Percentiles rank a stretch among this genome's conserved stretches.
Conservation (phyloP, 2,329 filamentous ascomycete species). For the Teratosphaeria epicoccoides region DNA sequence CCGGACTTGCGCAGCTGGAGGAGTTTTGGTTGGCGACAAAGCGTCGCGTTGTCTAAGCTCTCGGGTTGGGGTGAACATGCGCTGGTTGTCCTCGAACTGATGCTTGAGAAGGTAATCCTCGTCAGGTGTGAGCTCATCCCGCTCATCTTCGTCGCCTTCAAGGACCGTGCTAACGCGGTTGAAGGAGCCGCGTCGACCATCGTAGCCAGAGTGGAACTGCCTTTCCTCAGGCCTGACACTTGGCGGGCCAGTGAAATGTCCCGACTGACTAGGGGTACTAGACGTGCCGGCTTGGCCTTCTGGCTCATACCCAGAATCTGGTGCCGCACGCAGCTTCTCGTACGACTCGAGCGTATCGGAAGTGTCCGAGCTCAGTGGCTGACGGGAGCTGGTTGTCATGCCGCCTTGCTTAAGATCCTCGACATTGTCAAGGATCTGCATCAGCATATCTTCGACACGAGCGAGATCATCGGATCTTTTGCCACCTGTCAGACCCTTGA, state of each 20-base stretch:
- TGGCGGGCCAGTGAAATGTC: slow-evolving; percentile 43
- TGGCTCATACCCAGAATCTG: slow-evolving; percentile 68
- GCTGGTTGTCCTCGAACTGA: slow-evolving; percentile 50
- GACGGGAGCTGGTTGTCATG: slow-evolving; percentile 8
- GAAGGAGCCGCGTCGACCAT: slow-evolving; percentile 48
- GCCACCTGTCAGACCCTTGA: slow-evolving; percentile 70
- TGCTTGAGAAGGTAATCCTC: slow-evolving; percentile 37
- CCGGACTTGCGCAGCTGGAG: slow-evolving; percentile 38
- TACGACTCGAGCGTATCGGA: slow-evolving; percentile 52
- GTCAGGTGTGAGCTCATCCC: slow-evolving; percentile 44
- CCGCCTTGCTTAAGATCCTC: slow-evolving; percentile 48
- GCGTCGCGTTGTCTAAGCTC: slow-evolving; percentile 34
- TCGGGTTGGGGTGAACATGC: slow-evolving; percentile 50
- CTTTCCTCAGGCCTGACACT: slow-evolving; percentile 19
- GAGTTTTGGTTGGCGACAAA: slow-evolving; percentile 31
- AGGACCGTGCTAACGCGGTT: slow-evolving; percentile 84
- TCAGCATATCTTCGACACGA: slow-evolving; percentile 46
- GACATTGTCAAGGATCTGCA: slow-evolving; percentile 84
- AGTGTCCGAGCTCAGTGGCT: slow-evolving; percentile 18
- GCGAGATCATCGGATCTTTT: slow-evolving; percentile 68
- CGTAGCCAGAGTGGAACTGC: slow-evolving; percentile 40
- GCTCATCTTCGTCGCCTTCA: slow-evolving; percentile 70
- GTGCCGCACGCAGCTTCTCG: slow-evolving; percentile 59
- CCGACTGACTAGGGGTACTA: slow-evolving; percentile 64
- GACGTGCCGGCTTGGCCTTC: slow-evolving; percentile 70